Evolutionary conservation across 2,329 filamentous ascomycete genomes (phyloP).

Genomic region (Botrytis fabae): DNA sequence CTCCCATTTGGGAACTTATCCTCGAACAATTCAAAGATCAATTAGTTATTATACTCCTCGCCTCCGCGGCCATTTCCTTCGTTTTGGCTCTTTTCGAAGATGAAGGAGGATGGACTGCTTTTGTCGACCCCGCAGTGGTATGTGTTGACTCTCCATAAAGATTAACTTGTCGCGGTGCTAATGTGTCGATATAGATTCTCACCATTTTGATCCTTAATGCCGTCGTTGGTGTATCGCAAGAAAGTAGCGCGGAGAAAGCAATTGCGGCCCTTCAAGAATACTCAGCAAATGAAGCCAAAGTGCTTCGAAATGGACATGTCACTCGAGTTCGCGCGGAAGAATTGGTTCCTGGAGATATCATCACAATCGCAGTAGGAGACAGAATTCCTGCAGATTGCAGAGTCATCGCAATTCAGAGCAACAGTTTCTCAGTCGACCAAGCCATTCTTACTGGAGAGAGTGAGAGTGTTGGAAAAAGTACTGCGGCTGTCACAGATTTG

Average conservation of each 20-base stretch:
- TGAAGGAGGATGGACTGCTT: conserved; percentile 91
- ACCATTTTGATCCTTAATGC: conserved; percentile 97
- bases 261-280: conserved; percentile 98
- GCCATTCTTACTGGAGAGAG: conserved; percentile 97
- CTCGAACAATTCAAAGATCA: conserved; percentile 99
- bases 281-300: conserved; percentile 96
- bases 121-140: conserved; percentile 94
- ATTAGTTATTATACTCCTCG: conserved; percentile 91
- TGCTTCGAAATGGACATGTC: conserved; percentile 74
- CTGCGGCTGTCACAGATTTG: conserved; percentile 65
- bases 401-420: conserved; percentile 86
- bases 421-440: conserved; percentile 95
- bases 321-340: conserved; percentile 93
- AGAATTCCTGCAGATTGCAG: conserved; percentile 94
- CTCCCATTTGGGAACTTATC: conserved; percentile 92
- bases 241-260: conserved; percentile 97
- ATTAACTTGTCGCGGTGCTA: conserved; percentile 20
- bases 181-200: conserved; percentile 65
- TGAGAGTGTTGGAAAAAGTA: conserved; percentile 91
- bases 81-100: conserved; percentile 90
- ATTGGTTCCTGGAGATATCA: conserved; percentile 88
- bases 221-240: conserved; percentile 95
- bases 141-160: conserved; percentile 44
- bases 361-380: conserved; percentile 86
- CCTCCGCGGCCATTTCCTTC: conserved; percentile 90